Evolutionary conservation across 2,329 filamentous ascomycete species (phyloP), one percentile per base, ranked within the genome.

Genomic region (Cyphellophora europaea): DNA sequence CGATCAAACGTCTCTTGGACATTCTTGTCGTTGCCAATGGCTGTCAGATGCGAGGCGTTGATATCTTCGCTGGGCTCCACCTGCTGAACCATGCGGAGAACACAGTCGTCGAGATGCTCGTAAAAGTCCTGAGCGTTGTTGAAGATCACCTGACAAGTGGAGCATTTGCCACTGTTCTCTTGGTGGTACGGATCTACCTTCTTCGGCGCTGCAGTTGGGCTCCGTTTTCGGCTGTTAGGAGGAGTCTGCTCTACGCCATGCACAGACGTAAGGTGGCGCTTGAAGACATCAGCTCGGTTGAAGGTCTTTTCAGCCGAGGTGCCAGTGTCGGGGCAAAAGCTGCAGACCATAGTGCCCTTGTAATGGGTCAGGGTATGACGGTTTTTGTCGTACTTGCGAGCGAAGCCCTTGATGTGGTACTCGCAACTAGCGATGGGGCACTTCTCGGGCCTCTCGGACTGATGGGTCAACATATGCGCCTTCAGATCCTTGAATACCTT

Each of bases 311-410:
- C 88, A 1, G 82, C 82, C 5, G 86, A 75, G 4, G 86, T 89
- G 3, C 88, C 88, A 17, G 84, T 86, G 19, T 86, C 85, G 2
- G 87, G 85, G 52, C 88, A 94, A 65, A 94, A 95, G 18, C 86
- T 87, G 55, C 88, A 95, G 15, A 94, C 85, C 88, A 94, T 94
- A 32, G 84, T 94, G 27, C 88, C 88, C 64, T 94, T 94, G 72
- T 94, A 95, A 58, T 95, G 88, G 4, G 88, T 95, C 43, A 94
- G 62, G 4, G 87, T 93, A 58, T 95, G 88, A 29, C 88, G 71
- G 63, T 94, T 94, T 71, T 93, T 93, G 67, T 95, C 88, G 56
- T 95, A 95, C 62, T 94, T 94, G 50, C 88, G 74, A 8, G 88
- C 87, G 54, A 95, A 95, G 3, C 88, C 88, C 62, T 94, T 94